phyloP scores from a whole-genome alignment of 2,329 filamentous ascomycete genomes.

The Pseudopyricularia cyperi region DNA sequence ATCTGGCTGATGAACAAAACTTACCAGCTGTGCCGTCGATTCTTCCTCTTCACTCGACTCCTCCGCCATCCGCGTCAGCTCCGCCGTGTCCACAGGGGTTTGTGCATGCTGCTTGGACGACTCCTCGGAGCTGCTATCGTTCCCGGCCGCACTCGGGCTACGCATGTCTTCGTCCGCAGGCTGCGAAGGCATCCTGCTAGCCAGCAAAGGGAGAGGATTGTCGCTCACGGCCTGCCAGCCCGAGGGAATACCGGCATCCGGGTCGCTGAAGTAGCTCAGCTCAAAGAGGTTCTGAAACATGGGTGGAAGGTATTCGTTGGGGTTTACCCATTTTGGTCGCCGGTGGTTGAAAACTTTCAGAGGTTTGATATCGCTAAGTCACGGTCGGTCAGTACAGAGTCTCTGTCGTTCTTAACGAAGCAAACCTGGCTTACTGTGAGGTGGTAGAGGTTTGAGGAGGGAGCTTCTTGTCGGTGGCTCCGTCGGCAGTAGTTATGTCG shows the following conservation, averaged over 20 bases:
- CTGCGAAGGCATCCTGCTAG: conserved; percentile 29
- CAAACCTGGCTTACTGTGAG: not conserved
- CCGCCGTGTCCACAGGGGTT: conserved; percentile 13
- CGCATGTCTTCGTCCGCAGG: conserved; percentile 31
- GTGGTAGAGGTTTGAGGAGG: conserved; percentile 18
- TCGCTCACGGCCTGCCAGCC: conserved; percentile 55
- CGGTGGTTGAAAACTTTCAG: conserved; percentile 34
- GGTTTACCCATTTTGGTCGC: conserved; percentile 40
- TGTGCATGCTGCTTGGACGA: conserved; percentile 17
- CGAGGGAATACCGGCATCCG: conserved; percentile 49
- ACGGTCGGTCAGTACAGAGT: not conserved
- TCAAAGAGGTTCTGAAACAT: conserved; percentile 63
- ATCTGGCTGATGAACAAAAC: not conserved
- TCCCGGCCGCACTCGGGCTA: conserved; percentile 32
- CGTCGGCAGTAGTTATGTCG: conserved; percentile 68
- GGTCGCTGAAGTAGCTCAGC: conserved; percentile 51
- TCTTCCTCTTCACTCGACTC: conserved; percentile 42
- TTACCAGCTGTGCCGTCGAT: not conserved
- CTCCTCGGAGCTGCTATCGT: conserved; percentile 30
- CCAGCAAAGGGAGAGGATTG: conserved; percentile 42
- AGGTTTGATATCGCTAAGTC: conserved; percentile 8
- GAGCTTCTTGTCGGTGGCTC: not conserved
- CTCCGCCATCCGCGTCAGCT: conserved; percentile 41
- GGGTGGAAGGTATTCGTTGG: conserved; percentile 44
- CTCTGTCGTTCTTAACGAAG: not conserved